Base-by-base conservation (phyloP, 192 early-diverging fungal species). In the Dispira simplex region DNA sequence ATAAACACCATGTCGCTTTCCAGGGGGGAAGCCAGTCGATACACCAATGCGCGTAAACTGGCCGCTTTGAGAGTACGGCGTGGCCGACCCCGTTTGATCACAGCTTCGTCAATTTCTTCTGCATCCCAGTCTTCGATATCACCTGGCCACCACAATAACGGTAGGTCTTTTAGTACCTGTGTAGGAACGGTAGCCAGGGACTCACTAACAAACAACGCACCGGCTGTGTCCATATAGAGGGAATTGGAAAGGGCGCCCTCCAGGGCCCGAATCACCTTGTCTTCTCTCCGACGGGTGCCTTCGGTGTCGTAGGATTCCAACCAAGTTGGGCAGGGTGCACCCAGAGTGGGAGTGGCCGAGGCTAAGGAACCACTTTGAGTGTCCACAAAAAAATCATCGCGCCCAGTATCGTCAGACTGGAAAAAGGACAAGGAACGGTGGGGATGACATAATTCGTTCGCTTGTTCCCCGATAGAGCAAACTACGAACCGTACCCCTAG, bases 1-100 rank as follows among this genome's bases (percentile, higher is more conserved):
- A 84, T 64, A 46, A 81, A 81, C 39, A 79, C 75, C 44, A 77
- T 72, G 53, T 87, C 85, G 20, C 69, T 74, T n/a, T 81, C 74
- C 63, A 71, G 70, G 14, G 74, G 72, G n/a, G 77, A 79, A 3
- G 77, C 74, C 2, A 79, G 63, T 8, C 74, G 69, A 66, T 74
- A 73, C 18, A 79, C 77, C 47, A 79, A 46, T 63, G 75, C 55
- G 1, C 77, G 77, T 46, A 79, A 45, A 45, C 59, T 62, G 14
- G 59, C 59, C 14, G 59, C 59, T 45, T 62, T 62, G 59, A 62
- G 39, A 14, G 23, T 12, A 12, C 59, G 59, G 18, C 59, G 59
- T 12, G 43, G 59, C 43, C 44, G 39, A 20, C 43, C 43, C 3
- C 8, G 16, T n/a, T 62, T 62, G 59, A 62, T 62, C 6, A 44